These are phyloP conservation scores for Aspergillus sp. DNA, from an alignment of 2,329 filamentous ascomycete species.

Conservation along the genomic window DNA sequence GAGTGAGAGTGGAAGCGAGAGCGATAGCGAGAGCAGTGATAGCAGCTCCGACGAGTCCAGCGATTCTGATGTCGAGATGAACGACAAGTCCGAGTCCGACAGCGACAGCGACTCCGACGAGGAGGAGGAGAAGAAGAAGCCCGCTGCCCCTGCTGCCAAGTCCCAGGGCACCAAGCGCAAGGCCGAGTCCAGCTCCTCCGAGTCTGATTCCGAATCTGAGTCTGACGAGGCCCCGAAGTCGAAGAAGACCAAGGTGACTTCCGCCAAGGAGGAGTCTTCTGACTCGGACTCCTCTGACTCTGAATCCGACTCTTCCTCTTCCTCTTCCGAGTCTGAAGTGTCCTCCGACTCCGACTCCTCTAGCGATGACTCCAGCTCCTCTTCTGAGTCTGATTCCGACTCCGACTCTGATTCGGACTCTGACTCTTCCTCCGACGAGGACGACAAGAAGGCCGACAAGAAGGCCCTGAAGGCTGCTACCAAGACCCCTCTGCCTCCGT, in stretches of 20 bases:
- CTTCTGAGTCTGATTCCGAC: slow-evolving; percentile 10
- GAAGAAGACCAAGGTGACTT: slow-evolving; percentile 55
- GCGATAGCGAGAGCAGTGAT: slow-evolving; percentile 29
- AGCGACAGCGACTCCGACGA: slow-evolving; percentile 57
- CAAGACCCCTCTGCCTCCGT: slow-evolving; percentile 40
- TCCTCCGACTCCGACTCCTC: slow-evolving; percentile 30
- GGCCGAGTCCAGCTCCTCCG: slow-evolving; percentile 48
- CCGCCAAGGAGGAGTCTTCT: slow-evolving; percentile 38
- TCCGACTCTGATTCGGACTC: slow-evolving; percentile 21
- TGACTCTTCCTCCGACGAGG: slow-evolving; percentile 18
- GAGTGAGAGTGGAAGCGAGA: slow-evolving; percentile 26
- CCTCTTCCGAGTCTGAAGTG: slow-evolving; percentile 22
- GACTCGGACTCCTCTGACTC: slow-evolving; percentile 21
- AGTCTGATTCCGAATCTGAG: slow-evolving; percentile 33
- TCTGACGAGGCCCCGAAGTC: slow-evolving; percentile 50
- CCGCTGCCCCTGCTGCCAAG: slow-evolving; percentile 32
- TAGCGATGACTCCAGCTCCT: slow-evolving; percentile 24
- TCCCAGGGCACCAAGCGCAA: slow-evolving; percentile 60
- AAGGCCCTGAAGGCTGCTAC: slow-evolving; percentile 36
- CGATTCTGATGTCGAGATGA: slow-evolving; percentile 47
- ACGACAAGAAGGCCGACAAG: slow-evolving; percentile 30
- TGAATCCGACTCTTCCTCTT: slow-evolving; percentile 27
- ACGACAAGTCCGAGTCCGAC: slow-evolving; percentile 47
- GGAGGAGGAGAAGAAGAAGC: slow-evolving; percentile 58
- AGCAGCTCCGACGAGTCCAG: slow-evolving; percentile 40